Percentiles rank a stretch among this genome's conserved stretches.
Evolutionary conservation across 176 grass and related monocot species (phyloP).

Genomic region (Lolium rigidum): DNA sequence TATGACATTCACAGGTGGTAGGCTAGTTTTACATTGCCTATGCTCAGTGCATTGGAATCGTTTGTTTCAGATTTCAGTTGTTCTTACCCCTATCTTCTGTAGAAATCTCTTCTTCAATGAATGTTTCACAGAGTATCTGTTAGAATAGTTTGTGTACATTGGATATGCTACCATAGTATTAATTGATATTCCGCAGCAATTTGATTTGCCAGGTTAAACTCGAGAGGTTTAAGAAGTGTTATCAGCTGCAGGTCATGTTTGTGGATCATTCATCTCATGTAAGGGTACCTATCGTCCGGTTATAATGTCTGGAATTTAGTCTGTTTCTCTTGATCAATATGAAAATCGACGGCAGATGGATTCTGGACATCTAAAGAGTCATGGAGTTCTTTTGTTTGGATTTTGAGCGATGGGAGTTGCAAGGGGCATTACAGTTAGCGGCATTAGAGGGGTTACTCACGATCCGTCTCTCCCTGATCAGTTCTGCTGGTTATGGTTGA

Average conservation of each 20-base stretch:
- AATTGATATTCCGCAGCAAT: neutral
- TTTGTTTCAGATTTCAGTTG: constrained; percentile 11
- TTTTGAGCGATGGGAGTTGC: too few relatives aligned
- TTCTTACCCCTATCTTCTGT: neutral
- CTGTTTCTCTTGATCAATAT: too few relatives aligned
- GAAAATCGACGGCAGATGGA: too few relatives aligned
- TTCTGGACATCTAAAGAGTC: too few relatives aligned
- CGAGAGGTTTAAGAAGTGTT: too few relatives aligned
- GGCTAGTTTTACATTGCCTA: constrained; percentile 5
- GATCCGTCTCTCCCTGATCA: too few relatives aligned
- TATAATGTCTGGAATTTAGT: neutral
- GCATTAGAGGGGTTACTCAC: too few relatives aligned
- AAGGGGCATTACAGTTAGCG: too few relatives aligned
- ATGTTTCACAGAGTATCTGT: neutral
- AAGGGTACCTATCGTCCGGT: neutral
- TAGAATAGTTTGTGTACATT: neutral
- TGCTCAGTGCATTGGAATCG: neutral
- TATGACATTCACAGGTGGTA: neutral
- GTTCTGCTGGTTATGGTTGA: too few relatives aligned
- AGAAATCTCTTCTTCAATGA: neutral
- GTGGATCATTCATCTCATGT: neutral
- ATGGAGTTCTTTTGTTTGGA: too few relatives aligned
- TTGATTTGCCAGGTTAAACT: neutral
- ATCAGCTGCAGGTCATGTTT: too few relatives aligned
- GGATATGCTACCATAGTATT: neutral